Evolutionary conservation across 129 eudicot genomes (phyloP), one percentile per base, ranked within the genome.

Genomic region (Lonicera japonica): DNA sequence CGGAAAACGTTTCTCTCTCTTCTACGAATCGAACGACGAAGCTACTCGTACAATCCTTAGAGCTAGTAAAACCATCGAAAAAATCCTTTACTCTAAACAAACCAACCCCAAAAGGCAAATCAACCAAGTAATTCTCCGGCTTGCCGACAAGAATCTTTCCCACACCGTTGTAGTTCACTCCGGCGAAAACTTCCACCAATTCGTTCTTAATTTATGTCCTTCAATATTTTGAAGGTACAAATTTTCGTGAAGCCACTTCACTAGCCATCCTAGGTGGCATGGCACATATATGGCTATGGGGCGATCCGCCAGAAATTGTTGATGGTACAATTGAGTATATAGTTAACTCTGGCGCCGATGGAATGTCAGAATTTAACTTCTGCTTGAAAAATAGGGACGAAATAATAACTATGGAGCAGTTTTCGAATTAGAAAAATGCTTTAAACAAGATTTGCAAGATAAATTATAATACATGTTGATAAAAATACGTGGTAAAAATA

Each of bases 21-120:
- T 88, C 54, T 88, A 74, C 46, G 68, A 74, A 40, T 77, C 89
- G 5, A 80, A 88, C 18, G 94, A 79, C 47, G 70, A 73, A 67
- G 92, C 92, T n/a, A 66, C 75, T 7, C 77, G 87, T 20, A 66
- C 79, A 24, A 21, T 84, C 40, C 60, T 81, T 69, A 66, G 43
- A 58, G 55, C 89, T 40, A 81, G 89, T 58, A 45, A 50, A 11
- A 68, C 63, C 4, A 79, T 83, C 7, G 80, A 80, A 38, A 58
- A 72, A n/a, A 58, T 88, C 61, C 82, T 88, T 8, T 85, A 81
- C 71, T 79, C 82, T 5, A 21, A 56, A 34, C n/a, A 47, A 64
- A 23, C 5, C 21, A 56, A 73, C 11, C 54, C 47, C 40, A 78
- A 73, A 52, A 88, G 82, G n/a, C 77, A 69, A 56, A 69, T 88